Evolutionary conservation across 1,284 basidiomycete genomes (phyloP).

Genomic region (Cystobasidiaceae sp.): DNA sequence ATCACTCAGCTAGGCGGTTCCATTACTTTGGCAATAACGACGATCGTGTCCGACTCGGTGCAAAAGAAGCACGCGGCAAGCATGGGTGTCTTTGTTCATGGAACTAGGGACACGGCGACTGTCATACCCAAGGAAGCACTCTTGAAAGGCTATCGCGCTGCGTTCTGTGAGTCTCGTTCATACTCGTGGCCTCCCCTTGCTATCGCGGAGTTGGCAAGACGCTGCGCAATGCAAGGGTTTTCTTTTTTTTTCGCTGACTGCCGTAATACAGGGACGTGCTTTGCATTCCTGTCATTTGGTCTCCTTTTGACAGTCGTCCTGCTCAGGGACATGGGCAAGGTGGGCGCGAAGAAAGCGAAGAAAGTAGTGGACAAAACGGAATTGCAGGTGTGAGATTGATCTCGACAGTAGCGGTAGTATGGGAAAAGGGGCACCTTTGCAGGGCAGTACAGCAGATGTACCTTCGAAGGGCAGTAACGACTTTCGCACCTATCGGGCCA

Average conservation of each 20-base stretch:
- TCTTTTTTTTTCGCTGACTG: not conserved
- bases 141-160: conserved; percentile 20
- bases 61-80: conserved; percentile 1
- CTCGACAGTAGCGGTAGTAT: not conserved
- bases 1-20: conserved; percentile 27
- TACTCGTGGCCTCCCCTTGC: not conserved
- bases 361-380: not conserved
- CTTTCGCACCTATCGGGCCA: no score
- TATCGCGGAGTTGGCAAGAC: no score
- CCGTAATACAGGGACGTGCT: not conserved
- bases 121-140: conserved; percentile 15
- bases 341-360: conserved; percentile 14
- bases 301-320: not conserved
- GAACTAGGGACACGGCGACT: conserved; percentile 4
- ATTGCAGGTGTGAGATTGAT: not conserved
- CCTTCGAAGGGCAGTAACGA: no score
- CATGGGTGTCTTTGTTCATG: conserved; percentile 1
- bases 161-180: not conserved
- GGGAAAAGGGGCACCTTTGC: not conserved
- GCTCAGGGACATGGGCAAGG: conserved; percentile 14
- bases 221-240: not conserved
- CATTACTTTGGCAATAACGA: conserved; percentile 1
- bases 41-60: conserved; percentile 12
- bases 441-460: no score
- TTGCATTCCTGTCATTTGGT: not conserved